These are phyloP conservation scores for Trichophyton mentagrophytes DNA, from an alignment of 2,329 filamentous ascomycete genomes.

Conservation along the genomic window DNA sequence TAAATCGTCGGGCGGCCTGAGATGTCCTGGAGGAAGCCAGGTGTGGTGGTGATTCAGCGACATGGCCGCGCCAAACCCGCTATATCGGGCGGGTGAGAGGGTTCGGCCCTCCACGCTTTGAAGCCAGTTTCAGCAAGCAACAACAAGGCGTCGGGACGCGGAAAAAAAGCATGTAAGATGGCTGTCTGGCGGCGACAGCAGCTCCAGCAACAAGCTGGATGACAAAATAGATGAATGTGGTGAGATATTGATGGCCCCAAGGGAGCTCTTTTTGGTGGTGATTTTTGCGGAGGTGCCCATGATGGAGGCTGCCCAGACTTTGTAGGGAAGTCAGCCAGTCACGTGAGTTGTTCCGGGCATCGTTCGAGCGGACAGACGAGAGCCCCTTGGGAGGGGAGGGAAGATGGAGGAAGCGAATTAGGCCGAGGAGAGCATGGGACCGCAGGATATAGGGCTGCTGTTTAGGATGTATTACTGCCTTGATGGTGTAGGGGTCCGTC, in stretches of 20 bases:
- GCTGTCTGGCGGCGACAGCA: constrained; percentile 14
- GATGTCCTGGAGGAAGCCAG: constrained; percentile 51
- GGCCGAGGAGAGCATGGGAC: too few species aligned
- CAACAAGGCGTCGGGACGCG: constrained; percentile 16
- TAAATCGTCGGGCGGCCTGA: constrained; percentile 51
- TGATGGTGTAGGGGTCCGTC: too few species aligned
- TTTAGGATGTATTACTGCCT: too few species aligned
- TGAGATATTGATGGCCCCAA: constrained; percentile 26
- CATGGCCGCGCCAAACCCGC: constrained; percentile 42
- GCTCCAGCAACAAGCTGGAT: constrained; percentile 20
- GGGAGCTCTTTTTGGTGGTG: constrained; percentile 25
- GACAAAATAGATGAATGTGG: constrained; percentile 23
- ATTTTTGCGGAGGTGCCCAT: constrained; percentile 30
- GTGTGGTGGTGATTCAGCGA: constrained; percentile 55
- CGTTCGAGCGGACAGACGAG: background rate
- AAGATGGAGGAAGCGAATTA: too few species aligned
- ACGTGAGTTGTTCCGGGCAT: constrained; percentile 7
- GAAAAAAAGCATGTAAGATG: constrained; percentile 24
- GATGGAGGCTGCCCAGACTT: constrained; percentile 24
- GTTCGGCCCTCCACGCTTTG: constrained; percentile 34
- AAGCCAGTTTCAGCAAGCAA: constrained; percentile 23
- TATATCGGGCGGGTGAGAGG: constrained; percentile 33
- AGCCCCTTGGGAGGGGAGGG: background rate
- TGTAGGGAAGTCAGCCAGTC: constrained; percentile 9
- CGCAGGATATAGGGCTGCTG: too few species aligned